phyloP scores from a whole-genome alignment of 2,329 filamentous ascomycete genomes.

The Chrysoporthe cubensis region DNA sequence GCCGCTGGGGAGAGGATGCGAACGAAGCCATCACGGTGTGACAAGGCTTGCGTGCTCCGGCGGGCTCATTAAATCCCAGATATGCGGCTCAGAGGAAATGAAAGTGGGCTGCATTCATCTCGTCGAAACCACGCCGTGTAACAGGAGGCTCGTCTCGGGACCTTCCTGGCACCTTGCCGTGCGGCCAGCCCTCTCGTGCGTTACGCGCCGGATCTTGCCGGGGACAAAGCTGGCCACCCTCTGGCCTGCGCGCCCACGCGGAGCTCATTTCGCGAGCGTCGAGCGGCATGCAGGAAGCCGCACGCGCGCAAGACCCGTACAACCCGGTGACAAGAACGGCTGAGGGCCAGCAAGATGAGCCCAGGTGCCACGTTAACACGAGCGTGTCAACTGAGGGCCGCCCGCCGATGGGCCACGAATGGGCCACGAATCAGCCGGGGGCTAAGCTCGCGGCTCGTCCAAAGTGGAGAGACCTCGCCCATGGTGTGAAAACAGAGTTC shows the following conservation, averaged over 20 bases:
- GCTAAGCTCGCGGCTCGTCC: neutral
- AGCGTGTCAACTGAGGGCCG: neutral
- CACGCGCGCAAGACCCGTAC: neutral
- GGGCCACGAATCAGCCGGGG: conserved; percentile 5
- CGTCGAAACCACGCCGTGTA: conserved; percentile 4
- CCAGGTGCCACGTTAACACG: conserved; percentile 8
- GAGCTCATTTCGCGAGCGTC: neutral
- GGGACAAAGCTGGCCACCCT: neutral
- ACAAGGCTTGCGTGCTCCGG: neutral
- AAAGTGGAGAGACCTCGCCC: neutral
- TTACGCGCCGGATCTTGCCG: neutral
- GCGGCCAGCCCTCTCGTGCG: neutral
- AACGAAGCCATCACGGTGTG: neutral
- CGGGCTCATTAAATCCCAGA: conserved; percentile 8
- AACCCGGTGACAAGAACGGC: neutral
- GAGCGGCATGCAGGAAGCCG: neutral
- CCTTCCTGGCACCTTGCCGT: neutral
- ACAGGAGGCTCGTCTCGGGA: neutral
- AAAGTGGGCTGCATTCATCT: conserved; percentile 8
- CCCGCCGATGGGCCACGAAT: neutral
- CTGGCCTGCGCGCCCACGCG: neutral
- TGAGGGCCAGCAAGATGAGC: neutral
- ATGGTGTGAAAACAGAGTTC: neutral
- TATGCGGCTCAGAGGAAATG: conserved; percentile 2
- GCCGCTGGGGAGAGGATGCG: neutral